phyloP scores from a whole-genome alignment of 352 stramenopile species.

The Phytophthora agathidicida region DNA sequence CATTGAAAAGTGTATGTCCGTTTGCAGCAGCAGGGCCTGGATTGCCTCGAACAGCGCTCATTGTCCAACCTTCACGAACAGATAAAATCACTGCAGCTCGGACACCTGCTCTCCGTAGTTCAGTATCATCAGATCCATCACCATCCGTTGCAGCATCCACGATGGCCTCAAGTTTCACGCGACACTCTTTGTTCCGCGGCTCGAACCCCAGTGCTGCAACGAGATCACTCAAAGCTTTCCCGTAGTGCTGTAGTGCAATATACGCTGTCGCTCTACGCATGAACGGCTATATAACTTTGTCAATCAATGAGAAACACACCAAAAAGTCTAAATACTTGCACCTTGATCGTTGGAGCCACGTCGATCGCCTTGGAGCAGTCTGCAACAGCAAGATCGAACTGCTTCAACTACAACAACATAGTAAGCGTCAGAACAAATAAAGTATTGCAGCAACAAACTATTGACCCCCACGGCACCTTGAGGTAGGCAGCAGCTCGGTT shows the following conservation, averaged over 20 bases:
- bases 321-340: constrained; percentile 9
- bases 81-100: constrained; percentile 40
- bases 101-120: constrained; percentile 27
- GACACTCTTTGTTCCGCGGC: constrained; percentile 58
- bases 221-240: constrained; percentile 50
- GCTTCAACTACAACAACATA: constrained; percentile 36
- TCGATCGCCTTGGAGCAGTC: constrained; percentile 61
- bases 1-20: constrained; percentile 62
- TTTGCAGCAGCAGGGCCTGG: constrained; percentile 69
- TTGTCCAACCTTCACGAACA: constrained; percentile 51
- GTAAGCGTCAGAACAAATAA: background rate
- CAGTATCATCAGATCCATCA: background rate
- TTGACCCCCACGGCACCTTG: constrained; percentile 54
- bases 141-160: constrained; percentile 17
- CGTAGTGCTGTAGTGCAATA: constrained; percentile 32
- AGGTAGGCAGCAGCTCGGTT: constrained; percentile 71
- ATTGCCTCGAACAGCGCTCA: constrained; percentile 58
- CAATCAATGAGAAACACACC: background rate
- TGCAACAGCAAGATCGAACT: constrained; percentile 42
- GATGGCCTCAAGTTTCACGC: constrained; percentile 43
- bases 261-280: constrained; percentile 61
- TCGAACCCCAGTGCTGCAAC: constrained; percentile 50
- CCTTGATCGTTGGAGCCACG: constrained; percentile 62
- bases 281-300: constrained; percentile 38
- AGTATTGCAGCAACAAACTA: background rate